Base-by-base conservation (phyloP, 768 basidiomycete species). In the Scleroderma bovista region DNA sequence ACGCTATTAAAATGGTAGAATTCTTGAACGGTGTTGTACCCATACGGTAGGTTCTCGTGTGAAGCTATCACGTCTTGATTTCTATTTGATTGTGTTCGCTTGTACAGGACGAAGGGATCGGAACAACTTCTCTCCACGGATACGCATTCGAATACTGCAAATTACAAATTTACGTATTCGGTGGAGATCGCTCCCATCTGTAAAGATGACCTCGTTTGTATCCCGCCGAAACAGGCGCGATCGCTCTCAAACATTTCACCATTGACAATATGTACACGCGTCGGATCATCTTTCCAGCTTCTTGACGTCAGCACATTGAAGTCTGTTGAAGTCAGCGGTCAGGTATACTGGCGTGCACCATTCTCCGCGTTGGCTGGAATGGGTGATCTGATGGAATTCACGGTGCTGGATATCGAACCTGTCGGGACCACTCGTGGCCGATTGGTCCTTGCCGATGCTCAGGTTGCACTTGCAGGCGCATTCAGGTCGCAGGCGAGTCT, bases 161-260 rank as follows among this genome's bases (percentile, higher is more conserved):
- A 91, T 70, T 96, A 89, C 78, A 98, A 95, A 70, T 94, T 89
- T 69, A 93, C 93, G 5, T 98, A 92, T 75, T 96, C 94, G 5
- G 89, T 98, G 57, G 95, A 98, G 70, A 96, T 99, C 62, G 81
- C 87, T 4, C 93, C 96, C 0, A 82, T 99, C 49, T 99, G 96
- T 75, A 97, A 97, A 66, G 96, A 98, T 64, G 96, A 99, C 69
- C 80, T 99, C 23, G 87, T 98, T 19, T 92, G 89, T 64, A 75
- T 99, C 32, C 91, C 93, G 3, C 67, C 72, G 11, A 90, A 91
- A 61, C 84, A 86, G 57, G 93, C 96, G 0, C 83, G 86, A 9
- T 72, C 81, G 16, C 72, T 94, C 50, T 82, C 85, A 63, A 97
- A 94, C 73, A 95, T 99, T 70, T 82, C 76, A 54, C 93, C 89